Conservation (phyloP, 2,329 filamentous ascomycete genomes). For the Aphanocladium album region DNA sequence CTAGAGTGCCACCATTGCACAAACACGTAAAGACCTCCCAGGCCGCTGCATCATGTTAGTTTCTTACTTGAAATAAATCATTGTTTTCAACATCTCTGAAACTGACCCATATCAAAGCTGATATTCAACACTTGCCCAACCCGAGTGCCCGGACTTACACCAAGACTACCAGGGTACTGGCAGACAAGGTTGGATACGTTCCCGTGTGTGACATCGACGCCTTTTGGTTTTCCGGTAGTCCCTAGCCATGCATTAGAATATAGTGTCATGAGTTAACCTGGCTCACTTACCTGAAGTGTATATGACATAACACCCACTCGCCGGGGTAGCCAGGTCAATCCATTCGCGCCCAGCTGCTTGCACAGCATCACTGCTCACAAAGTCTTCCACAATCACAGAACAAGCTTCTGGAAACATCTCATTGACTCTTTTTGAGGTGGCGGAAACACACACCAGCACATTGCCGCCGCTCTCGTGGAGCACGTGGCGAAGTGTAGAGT, state of each 20-base stretch:
- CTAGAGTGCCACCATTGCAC: conserved; percentile 53
- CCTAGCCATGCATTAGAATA: conserved; percentile 24
- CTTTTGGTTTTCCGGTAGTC: conserved; percentile 54
- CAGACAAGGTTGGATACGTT: conserved; percentile 52
- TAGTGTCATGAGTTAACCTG: background rate
- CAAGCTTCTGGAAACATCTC: conserved; percentile 21
- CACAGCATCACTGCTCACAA: background rate
- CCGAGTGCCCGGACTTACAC: conserved; percentile 43
- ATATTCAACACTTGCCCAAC: conserved; percentile 54
- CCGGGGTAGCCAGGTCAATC: conserved; percentile 30
- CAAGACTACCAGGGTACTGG: conserved; percentile 45
- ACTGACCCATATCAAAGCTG: conserved; percentile 57
- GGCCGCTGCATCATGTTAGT: conserved; percentile 37
- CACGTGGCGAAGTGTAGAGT: conserved; percentile 44
- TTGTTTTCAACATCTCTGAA: no score
- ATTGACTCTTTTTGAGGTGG: conserved; percentile 29
- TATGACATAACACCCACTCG: conserved; percentile 42
- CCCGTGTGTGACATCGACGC: conserved; percentile 51
- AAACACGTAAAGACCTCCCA: conserved; percentile 56
- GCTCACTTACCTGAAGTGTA: conserved; percentile 46
- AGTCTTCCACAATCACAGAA: conserved; percentile 27
- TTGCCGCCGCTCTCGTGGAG: conserved; percentile 40
- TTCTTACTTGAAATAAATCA: background rate
- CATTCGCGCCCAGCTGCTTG: background rate
- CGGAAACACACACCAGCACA: conserved; percentile 43